Conservation (phyloP, 2,329 filamentous ascomycete species). For the Tolypocladium ophioglossoides region DNA sequence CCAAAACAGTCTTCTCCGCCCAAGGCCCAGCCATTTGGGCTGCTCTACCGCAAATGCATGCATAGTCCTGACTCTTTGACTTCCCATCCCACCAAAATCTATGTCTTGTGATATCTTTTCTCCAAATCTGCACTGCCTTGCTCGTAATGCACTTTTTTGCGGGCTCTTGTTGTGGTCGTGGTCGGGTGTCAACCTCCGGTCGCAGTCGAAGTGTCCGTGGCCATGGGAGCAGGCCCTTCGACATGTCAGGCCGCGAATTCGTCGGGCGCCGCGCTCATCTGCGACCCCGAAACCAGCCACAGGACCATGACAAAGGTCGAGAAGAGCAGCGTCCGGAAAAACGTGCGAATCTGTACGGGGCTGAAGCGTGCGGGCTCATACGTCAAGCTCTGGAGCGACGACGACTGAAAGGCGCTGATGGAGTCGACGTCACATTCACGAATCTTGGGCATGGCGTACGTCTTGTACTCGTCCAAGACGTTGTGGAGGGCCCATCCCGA, state of each 20-base stretch:
- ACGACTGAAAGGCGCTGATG: conserved; percentile 38
- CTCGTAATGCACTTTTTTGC: background rate
- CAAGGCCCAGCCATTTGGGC: background rate
- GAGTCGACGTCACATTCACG: conserved; percentile 51
- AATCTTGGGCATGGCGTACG: conserved; percentile 50
- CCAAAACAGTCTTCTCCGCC: background rate
- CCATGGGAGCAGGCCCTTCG: background rate
- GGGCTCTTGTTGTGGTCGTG: background rate
- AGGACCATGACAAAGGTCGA: conserved; percentile 29
- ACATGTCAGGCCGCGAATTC: background rate
- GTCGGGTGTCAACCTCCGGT: background rate
- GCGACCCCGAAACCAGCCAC: conserved; percentile 29
- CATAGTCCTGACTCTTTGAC: background rate
- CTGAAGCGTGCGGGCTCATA: conserved; percentile 6
- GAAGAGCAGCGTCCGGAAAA: conserved; percentile 32
- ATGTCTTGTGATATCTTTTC: background rate
- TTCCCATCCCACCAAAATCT: background rate
- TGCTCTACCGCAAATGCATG: background rate
- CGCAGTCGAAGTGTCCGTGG: background rate
- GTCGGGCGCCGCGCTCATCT: conserved; percentile 9
- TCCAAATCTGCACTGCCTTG: background rate
- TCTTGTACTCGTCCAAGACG: conserved; percentile 63
- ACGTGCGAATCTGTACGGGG: conserved; percentile 21
- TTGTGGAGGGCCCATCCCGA: conserved; percentile 53
- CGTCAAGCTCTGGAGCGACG: conserved; percentile 19